Base-by-base conservation (phyloP, 176 grass and related monocot species). In the Zoysia japonica region DNA sequence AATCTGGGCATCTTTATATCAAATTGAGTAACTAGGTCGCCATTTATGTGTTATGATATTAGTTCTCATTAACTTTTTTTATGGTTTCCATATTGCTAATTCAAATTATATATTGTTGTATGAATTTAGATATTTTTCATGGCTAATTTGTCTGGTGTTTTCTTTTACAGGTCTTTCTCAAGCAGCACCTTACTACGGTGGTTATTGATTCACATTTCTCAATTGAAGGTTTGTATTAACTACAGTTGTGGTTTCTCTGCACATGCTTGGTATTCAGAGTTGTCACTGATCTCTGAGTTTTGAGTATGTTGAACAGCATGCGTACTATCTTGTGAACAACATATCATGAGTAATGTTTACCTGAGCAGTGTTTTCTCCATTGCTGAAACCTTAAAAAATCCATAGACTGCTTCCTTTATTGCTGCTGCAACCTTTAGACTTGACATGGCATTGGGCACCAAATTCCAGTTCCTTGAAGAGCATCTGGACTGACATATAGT, bases 121-220 rank as follows among this genome's bases (percentile, higher is more conserved):
- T 48, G 48, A 14, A 19, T 36, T 68, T 41, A 70, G 43, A 11
- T 60, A 41, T 74, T 38, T 41, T 41, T n/a, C 35, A 60, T 64
- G 49, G 10, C 17, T 28, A 59, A 74, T 20, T 78, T 67, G 5
- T 74, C 17, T 7, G 55, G 28, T 73, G 20, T 81, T 47, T 66
- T 65, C 65, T 65, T 56, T 8, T 74, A 79, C 86, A 99, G 92
- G 88, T 96, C 36, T 99, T 93, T 75, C 96, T 99, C 76, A 99
- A 99, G 82, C 96, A 99, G 56, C 90, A 96, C 48, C 84, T 99
- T 73, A 93, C 83, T 14, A 73, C 80, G 67, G 90, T 96, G 55
- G 84, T 95, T 67, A 87, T 99, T 60, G 92, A 99, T 91, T 93
- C 92, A 67, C 84, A 96, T 86, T 99, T 99, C 87, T 89, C 88